Evolutionary conservation across 1,139 yeast genomes (phyloP).

Genomic region (Debaryomycetaceae sp.): DNA sequence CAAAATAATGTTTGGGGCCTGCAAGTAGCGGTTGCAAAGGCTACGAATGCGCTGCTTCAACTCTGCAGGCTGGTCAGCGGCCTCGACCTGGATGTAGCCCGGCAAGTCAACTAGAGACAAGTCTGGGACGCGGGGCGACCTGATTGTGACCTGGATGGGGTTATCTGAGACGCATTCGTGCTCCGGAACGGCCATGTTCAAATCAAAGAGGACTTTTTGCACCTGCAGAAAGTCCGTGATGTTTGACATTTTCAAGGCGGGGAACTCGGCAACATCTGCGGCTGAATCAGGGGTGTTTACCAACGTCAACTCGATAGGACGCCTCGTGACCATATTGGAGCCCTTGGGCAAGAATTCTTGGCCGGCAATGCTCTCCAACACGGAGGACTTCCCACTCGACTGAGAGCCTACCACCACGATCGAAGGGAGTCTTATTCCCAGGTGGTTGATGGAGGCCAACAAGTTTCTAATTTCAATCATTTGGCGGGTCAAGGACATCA

Average conservation of each 20-base stretch:
- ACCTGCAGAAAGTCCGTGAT: conserved; percentile 83
- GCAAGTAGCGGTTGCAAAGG: conserved; percentile 76
- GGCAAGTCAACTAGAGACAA: conserved; percentile 90
- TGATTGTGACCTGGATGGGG: conserved; percentile 83
- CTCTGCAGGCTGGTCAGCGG: conserved; percentile 88
- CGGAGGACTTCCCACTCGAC: conserved; percentile 93
- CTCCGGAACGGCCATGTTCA: conserved; percentile 86
- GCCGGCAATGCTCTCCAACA: conserved; percentile 86
- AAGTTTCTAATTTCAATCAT: conserved; percentile 93
- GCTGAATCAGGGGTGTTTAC: conserved; percentile 78
- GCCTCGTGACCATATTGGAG: conserved; percentile 87
- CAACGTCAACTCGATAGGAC: conserved; percentile 89
- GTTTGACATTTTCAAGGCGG: conserved; percentile 72
- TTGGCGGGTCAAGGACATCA: conserved; percentile 79
- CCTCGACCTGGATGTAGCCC: conserved; percentile 94
- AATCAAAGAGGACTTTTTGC: conserved; percentile 71
- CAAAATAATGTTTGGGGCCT: conserved; percentile 83
- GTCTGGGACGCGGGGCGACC: conserved; percentile 90
- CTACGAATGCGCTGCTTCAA: conserved; percentile 69
- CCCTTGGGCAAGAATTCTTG: conserved; percentile 94
- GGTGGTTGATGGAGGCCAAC: conserved; percentile 68
- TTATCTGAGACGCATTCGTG: conserved; percentile 79
- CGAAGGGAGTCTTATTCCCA: conserved; percentile 75
- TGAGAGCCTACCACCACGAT: conserved; percentile 97
- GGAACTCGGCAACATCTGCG: conserved; percentile 88